phyloP scores from a whole-genome alignment of 1,139 yeast species.

The Diutina neorugosa region DNA sequence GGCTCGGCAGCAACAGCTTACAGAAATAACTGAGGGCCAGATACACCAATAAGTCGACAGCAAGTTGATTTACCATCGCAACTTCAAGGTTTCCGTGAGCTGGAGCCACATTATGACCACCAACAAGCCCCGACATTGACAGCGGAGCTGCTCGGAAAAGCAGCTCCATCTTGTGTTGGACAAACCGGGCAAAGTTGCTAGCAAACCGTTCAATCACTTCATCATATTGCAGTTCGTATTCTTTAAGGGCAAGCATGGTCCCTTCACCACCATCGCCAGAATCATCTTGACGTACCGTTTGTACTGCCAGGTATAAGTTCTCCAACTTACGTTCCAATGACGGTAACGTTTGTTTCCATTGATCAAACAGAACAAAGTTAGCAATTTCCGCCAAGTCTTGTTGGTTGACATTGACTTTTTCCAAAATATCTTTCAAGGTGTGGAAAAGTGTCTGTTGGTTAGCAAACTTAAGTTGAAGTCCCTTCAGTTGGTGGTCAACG shows the following conservation, averaged over 20 bases:
- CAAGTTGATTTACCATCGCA: not conserved
- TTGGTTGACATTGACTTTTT: slow-evolving; percentile 55
- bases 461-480: slow-evolving; percentile 73
- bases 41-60: slow-evolving; percentile 1
- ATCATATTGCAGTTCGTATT: slow-evolving; percentile 53
- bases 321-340: slow-evolving; percentile 46
- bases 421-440: slow-evolving; percentile 55
- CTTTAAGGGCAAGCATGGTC: slow-evolving; percentile 62
- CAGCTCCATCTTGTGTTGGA: slow-evolving; percentile 22
- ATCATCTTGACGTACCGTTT: slow-evolving; percentile 31
- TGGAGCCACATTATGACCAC: not conserved
- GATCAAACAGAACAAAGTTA: slow-evolving; percentile 36
- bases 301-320: slow-evolving; percentile 53
- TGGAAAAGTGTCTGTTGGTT: slow-evolving; percentile 66
- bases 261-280: slow-evolving; percentile 37
- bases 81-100: not conserved
- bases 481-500: slow-evolving; percentile 14
- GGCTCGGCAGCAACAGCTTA: not conserved
- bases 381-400: slow-evolving; percentile 39
- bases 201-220: slow-evolving; percentile 42
- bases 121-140: not conserved
- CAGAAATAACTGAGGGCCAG: not conserved
- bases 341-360: slow-evolving; percentile 26
- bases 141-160: slow-evolving; percentile 12
- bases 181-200: slow-evolving; percentile 31